A percentile compares a stretch with the other conserved stretches of the same genome.
These are phyloP conservation scores for fission yeast (Schizosaccharomyces pombe) DNA, from an alignment of 805 yeast species.

Conservation along the genomic window DNA sequence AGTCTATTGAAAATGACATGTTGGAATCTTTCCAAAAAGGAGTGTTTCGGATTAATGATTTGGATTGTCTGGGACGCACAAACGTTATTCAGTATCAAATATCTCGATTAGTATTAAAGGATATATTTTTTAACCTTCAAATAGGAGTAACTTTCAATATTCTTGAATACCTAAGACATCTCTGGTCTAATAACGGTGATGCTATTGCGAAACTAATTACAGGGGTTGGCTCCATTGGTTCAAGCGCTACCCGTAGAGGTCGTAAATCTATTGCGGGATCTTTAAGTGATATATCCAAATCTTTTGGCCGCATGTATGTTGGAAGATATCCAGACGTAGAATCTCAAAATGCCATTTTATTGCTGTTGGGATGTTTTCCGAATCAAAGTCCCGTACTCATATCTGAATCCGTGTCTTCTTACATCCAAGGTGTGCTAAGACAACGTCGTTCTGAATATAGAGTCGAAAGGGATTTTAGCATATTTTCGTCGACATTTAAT, in stretches of 20 bases:
- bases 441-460: background rate
- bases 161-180: background rate
- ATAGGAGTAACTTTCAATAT: background rate
- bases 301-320: background rate
- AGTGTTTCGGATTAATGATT: slow-evolving; percentile 80
- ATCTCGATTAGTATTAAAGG: slow-evolving; percentile 27
- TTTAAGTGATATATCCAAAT: background rate
- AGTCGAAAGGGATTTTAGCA: background rate
- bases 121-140: background rate
- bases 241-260: background rate
- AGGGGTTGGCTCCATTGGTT: slow-evolving; percentile 1
- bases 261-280: background rate
- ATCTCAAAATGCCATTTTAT: background rate
- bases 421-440: background rate
- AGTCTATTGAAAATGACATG: background rate
- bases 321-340: background rate
- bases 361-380: background rate
- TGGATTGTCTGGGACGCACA: slow-evolving; percentile 95
- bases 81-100: slow-evolving; percentile 78
- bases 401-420: background rate
- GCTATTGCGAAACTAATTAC: background rate
- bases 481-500: background rate
- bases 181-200: background rate
- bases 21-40: slow-evolving; percentile 27
- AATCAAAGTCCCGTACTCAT: background rate